Percentiles rank a stretch among this genome's conserved stretches.
Conservation (phyloP, 768 basidiomycete species). For the Tricholoma hemisulphureum region DNA sequence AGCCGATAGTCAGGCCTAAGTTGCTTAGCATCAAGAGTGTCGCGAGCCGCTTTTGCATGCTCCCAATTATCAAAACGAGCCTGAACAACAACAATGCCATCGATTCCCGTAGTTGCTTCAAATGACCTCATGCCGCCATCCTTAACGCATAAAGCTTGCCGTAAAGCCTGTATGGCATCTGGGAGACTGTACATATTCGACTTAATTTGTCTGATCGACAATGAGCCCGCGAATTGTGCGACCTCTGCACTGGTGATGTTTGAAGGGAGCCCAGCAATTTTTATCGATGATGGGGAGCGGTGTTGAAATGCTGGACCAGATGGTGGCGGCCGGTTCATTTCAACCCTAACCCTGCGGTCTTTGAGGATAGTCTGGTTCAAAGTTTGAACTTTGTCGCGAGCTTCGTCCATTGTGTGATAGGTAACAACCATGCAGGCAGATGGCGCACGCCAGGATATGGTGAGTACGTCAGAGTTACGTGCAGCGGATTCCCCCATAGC, state of each 20-base stretch:
- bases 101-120: conserved; percentile 18
- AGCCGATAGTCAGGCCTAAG: conserved; percentile 31
- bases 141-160: conserved; percentile 17
- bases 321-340: conserved; percentile 39
- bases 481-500: conserved; percentile 40
- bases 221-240: conserved; percentile 29
- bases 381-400: conserved; percentile 31
- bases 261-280: conserved; percentile 41
- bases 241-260: conserved; percentile 24
- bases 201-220: conserved; percentile 18
- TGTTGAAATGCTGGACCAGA: conserved; percentile 23
- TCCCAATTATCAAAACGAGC: conserved; percentile 52
- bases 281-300: conserved; percentile 36
- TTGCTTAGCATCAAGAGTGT: conserved; percentile 32
- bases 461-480: conserved; percentile 38
- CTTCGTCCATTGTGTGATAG: conserved; percentile 34
- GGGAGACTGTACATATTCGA: conserved; percentile 19
- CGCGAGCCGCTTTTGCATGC: conserved; percentile 40
- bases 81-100: conserved; percentile 31
- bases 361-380: conserved; percentile 36
- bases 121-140: conserved; percentile 23
- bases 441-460: conserved; percentile 52
- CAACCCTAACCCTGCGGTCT: conserved; percentile 47
- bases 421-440: conserved; percentile 45
- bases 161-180: conserved; percentile 21